Conservation (phyloP, 1,284 basidiomycete genomes). For the Tilletia walkeri region DNA sequence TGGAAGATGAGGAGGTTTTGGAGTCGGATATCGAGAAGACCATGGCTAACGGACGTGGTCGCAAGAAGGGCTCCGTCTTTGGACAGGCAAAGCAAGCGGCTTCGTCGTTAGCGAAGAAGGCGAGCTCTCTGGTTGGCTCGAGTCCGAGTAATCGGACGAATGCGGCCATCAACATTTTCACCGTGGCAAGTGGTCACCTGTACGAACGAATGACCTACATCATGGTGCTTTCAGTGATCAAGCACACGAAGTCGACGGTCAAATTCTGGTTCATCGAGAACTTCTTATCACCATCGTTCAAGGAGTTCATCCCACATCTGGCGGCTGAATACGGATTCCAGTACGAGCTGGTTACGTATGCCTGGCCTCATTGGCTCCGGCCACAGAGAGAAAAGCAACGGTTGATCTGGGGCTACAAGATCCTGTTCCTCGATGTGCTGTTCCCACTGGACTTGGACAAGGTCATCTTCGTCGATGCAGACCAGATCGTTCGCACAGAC, state of each 20-base stretch:
- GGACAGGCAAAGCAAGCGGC: background rate
- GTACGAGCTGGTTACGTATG: constrained; percentile 96
- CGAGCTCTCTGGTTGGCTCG: background rate
- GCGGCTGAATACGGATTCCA: constrained; percentile 86
- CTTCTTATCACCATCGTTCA: constrained; percentile 94
- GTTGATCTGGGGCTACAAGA: constrained; percentile 98
- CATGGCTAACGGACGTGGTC: background rate
- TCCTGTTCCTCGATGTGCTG: constrained; percentile 94
- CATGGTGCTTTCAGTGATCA: constrained; percentile 93
- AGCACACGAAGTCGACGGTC: constrained; percentile 85
- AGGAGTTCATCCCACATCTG: constrained; percentile 91
- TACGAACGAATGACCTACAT: constrained; percentile 98
- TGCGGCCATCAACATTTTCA: constrained; percentile 92
- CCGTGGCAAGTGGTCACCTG: constrained; percentile 89
- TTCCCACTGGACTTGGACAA: constrained; percentile 98
- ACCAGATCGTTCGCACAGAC: constrained; percentile 84
- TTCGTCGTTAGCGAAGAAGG: constrained; percentile 10
- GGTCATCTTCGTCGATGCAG: constrained; percentile 95
- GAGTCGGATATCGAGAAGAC: constrained; percentile 58
- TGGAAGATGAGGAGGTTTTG: constrained; percentile 78
- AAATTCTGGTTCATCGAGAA: constrained; percentile 99
- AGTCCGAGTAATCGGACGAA: constrained; percentile 23
- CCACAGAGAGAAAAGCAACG: constrained; percentile 94
- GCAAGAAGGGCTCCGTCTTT: constrained; percentile 3
- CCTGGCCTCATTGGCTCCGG: constrained; percentile 98